Conservation (phyloP, 257 asterid genomes). For the Petrea volubilis region DNA sequence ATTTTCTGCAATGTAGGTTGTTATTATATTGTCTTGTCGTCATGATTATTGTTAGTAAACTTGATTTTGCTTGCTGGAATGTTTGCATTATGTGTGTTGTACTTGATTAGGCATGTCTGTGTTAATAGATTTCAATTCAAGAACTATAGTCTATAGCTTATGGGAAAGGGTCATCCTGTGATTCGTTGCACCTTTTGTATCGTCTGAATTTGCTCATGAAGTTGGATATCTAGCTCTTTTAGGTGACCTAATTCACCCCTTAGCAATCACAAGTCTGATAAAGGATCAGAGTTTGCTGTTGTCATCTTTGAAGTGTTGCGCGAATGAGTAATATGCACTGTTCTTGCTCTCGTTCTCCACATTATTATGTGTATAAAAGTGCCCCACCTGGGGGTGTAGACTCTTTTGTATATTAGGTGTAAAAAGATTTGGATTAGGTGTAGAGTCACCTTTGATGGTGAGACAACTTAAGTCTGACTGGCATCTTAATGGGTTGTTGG, state of each 20-base stretch:
- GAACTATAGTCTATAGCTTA: background rate
- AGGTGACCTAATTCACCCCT: background rate
- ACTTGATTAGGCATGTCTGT: background rate
- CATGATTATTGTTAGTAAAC: background rate
- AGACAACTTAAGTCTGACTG: no score
- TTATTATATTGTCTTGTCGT: background rate
- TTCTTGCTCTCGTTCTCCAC: background rate
- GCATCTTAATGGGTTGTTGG: no score
- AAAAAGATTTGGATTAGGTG: background rate
- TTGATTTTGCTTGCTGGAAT: background rate
- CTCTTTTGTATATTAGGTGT: background rate
- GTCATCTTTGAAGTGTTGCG: background rate
- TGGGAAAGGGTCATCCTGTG: background rate
- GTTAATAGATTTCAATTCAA: background rate
- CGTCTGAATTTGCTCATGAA: background rate
- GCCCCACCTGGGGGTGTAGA: background rate
- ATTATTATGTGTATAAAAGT: background rate
- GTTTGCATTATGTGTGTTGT: background rate
- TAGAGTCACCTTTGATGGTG: no score
- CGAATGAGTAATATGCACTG: background rate
- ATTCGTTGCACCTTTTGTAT: background rate
- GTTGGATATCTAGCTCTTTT: background rate
- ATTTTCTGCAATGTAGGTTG: background rate
- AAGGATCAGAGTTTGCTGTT: background rate
- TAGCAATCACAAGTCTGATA: background rate